Evolutionary conservation across 116 monocot genomes (phyloP).

Genomic region (Trichopus zeylanicus): DNA sequence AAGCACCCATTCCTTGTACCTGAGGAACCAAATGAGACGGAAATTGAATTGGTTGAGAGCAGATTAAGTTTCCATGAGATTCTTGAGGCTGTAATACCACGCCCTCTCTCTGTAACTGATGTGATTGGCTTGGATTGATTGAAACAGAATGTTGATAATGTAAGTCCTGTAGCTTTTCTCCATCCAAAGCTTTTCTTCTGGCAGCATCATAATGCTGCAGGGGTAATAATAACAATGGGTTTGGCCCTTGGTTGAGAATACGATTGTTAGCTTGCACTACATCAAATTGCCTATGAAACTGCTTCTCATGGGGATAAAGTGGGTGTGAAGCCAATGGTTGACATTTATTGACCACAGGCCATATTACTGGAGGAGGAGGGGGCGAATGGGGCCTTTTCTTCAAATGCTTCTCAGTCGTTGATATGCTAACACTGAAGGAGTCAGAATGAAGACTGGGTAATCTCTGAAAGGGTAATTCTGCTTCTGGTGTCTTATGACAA

Average conservation of each 20-base stretch:
- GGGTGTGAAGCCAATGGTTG: conserved; percentile 24
- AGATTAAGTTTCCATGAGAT: conserved; percentile 19
- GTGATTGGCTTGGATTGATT: conserved; percentile 21
- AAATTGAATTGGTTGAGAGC: conserved; percentile 12
- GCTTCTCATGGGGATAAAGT: conserved; percentile 25
- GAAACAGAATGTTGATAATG: conserved; percentile 24
- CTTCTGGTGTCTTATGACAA: conserved; percentile 22
- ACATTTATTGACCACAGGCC: conserved; percentile 39
- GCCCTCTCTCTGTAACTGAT: conserved; percentile 4
- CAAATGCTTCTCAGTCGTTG: conserved; percentile 12
- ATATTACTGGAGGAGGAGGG: conserved; percentile 12
- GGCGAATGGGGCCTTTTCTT: conserved; percentile 21
- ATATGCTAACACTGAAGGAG: conserved; percentile 13
- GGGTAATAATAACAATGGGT: conserved; percentile 12
- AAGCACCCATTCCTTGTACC: conserved; percentile 17
- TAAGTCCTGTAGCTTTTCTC: conserved; percentile 5
- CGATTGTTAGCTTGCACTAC: conserved; percentile 24
- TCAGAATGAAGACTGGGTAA: conserved; percentile 21
- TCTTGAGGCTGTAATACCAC: conserved; percentile 21
- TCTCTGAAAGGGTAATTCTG: conserved; percentile 22
- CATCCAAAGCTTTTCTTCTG: conserved; percentile 13
- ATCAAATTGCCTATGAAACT: conserved; percentile 21
- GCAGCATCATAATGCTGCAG: conserved; percentile 16
- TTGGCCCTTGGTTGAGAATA: conserved; percentile 15
- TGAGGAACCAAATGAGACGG: conserved; percentile 22